A percentile compares a stretch with the other conserved stretches of the same genome.
These are phyloP conservation scores for Pulveroboletus ridleyi DNA, from an alignment of 1,284 basidiomycete genomes.

Conservation along the genomic window DNA sequence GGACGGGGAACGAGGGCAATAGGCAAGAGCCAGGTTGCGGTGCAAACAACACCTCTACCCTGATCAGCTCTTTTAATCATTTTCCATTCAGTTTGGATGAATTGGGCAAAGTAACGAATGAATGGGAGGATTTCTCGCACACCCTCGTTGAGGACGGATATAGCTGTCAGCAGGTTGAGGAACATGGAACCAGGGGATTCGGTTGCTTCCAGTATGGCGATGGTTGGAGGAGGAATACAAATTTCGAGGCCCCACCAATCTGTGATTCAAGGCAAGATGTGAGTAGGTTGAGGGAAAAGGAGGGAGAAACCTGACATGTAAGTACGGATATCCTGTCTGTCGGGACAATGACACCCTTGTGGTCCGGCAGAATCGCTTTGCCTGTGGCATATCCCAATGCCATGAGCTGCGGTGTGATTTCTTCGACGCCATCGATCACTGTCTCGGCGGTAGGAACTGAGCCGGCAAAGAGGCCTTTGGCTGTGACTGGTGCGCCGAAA, in stretches of 20 bases:
- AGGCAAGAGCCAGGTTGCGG: constrained; percentile 86
- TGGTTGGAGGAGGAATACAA: constrained; percentile 70
- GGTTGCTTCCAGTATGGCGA: constrained; percentile 63
- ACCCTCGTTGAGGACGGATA: constrained; percentile 71
- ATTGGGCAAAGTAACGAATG: constrained; percentile 79
- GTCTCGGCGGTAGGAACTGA: constrained; percentile 77
- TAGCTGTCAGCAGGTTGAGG: constrained; percentile 75
- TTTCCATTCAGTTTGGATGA: constrained; percentile 74
- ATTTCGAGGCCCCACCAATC: constrained; percentile 89
- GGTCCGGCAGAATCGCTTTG: constrained; percentile 67
- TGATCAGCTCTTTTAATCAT: constrained; percentile 66
- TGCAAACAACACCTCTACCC: constrained; percentile 82
- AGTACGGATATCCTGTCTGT: constrained; percentile 77
- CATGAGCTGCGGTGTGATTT: constrained; percentile 80
- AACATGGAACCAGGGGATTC: constrained; percentile 67
- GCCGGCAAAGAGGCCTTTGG: constrained; percentile 68
- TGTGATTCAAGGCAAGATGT: constrained; percentile 34
- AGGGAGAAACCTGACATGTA: constrained; percentile 61
- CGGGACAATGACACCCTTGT: constrained; percentile 74
- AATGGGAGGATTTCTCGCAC: constrained; percentile 81
- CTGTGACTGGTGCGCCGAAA: constrained; percentile 61
- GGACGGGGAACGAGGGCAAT: constrained; percentile 76
- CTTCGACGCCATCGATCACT: constrained; percentile 67
- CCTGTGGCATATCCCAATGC: constrained; percentile 80
- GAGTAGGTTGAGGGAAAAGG: constrained; percentile 8